Percentiles rank a stretch among this genome's conserved stretches.
These are phyloP conservation scores for Exophiala mesophila DNA, from an alignment of 2,329 filamentous ascomycete species.

Conservation along the genomic window DNA sequence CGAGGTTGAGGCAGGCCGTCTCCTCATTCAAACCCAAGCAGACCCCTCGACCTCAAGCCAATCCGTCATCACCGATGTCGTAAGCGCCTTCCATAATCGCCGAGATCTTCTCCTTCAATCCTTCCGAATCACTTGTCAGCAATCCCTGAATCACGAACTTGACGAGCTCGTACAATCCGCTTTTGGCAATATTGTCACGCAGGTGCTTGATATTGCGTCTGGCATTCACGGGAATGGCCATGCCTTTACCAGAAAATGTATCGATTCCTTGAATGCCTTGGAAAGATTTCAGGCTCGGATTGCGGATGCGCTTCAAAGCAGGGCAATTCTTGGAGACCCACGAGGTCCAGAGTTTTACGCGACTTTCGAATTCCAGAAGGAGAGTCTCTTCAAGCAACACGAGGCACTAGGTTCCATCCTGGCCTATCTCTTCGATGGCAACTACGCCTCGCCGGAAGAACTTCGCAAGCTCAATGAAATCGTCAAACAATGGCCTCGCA, in stretches of 20 bases:
- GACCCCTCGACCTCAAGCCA: slow-evolving; percentile 60
- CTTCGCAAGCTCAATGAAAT: slow-evolving; percentile 66
- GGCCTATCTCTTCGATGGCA: slow-evolving; percentile 70
- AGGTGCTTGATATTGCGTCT: slow-evolving; percentile 55
- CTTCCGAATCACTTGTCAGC: slow-evolving; percentile 70
- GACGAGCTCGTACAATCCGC: slow-evolving; percentile 39
- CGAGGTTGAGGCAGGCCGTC: slow-evolving; percentile 74
- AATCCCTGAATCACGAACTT: slow-evolving; percentile 59
- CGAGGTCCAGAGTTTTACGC: slow-evolving; percentile 64
- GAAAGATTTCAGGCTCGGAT: slow-evolving; percentile 72
- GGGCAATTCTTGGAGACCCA: slow-evolving; percentile 66
- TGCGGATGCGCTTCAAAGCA: slow-evolving; percentile 69
- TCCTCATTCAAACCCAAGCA: slow-evolving; percentile 66
- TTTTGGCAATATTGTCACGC: slow-evolving; percentile 51
- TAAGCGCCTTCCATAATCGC: slow-evolving; percentile 84
- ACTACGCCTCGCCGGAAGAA: slow-evolving; percentile 65
- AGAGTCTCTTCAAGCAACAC: slow-evolving; percentile 81
- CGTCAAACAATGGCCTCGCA: slow-evolving; percentile 61
- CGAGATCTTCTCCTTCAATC: slow-evolving; percentile 79
- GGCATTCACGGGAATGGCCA: slow-evolving; percentile 47
- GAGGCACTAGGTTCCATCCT: slow-evolving; percentile 80
- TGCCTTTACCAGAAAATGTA: slow-evolving; percentile 67
- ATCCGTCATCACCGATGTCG: slow-evolving; percentile 68
- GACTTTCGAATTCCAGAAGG: slow-evolving; percentile 72
- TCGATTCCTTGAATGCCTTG: slow-evolving; percentile 70